These are phyloP conservation scores for Lolium multiflorum DNA, from an alignment of 176 grass and related monocot genomes.

Conservation along the genomic window DNA sequence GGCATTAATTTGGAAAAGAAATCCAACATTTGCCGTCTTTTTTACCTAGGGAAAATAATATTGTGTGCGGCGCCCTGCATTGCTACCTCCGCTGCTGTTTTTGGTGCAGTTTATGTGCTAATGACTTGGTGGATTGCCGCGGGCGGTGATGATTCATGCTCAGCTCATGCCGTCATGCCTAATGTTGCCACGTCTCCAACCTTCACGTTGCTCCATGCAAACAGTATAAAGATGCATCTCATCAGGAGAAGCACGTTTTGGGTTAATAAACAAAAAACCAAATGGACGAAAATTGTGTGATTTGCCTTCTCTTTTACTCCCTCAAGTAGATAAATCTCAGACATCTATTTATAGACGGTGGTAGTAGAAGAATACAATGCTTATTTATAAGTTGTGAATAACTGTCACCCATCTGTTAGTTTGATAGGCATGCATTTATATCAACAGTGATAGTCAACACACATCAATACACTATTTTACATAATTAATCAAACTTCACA, in stretches of 20 bases:
- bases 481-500: no score
- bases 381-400: not conserved
- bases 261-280: not conserved
- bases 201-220: not conserved
- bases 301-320: not conserved
- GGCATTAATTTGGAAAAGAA: no score
- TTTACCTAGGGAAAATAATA: no score
- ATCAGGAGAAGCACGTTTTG: not conserved
- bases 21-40: no score
- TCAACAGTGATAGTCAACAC: no score
- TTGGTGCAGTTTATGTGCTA: not conserved
- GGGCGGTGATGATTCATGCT: not conserved
- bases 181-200: not conserved
- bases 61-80: slow-evolving; percentile 21
- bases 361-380: no score
- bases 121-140: not conserved
- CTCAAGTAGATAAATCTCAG: no score
- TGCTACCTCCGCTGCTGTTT: not conserved
- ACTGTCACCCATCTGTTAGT: no score
- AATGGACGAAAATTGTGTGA: not conserved
- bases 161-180: not conserved
- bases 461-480: no score
- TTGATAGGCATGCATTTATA: no score
- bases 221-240: not conserved
- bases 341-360: no score